Base-by-base conservation (phyloP, 2,329 filamentous ascomycete genomes). In the Clarireedia sp. region DNA sequence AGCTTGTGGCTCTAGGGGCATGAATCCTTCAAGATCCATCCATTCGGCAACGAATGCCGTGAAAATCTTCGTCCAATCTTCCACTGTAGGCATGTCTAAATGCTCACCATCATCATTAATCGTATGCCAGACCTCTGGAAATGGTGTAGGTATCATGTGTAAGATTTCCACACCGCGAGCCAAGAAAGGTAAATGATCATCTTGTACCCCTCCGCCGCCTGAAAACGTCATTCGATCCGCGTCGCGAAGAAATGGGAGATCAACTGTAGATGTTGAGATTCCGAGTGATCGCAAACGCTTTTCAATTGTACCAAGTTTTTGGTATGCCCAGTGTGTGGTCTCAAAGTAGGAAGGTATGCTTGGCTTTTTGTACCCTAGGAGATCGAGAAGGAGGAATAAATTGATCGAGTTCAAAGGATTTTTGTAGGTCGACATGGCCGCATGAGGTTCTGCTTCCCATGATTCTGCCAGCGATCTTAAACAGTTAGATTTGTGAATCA, bases 131-230 rank as follows among this genome's bases (percentile, higher is more conserved):
- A 95, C 87, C 23, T 43, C 26, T 0, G 91, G 91, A 68, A 97
- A 97, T 0, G 86, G 86, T 3, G 76, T 78, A 0, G 92, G 90
- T 56, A 99, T 97, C 24, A 99, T 71, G 72, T 99, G 94, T 56
- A 99, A 71, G 16, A 97, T 78, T 26, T 95, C 86, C 0, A 97
- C 92, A 1, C 94, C 94, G 37, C 89, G 81, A 37, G 75, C 75
- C 78, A 97, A 83, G 65, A 99, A 99, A 0, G 94, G 94, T 5
- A 96, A 70, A 69, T 99, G 94, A 66, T 99, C 94, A 68, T 99
- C 94, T 60, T 84, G 78, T 9, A 96, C 81, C 14, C 75, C 71
- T 9, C 71, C 82, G 46, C 69, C 76, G 53, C 67, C 68, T 43
- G 59, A 60, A 71, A 64, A 88, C 78, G 36, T 73, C 69, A 48